Conservation (phyloP, 768 basidiomycete species). For the Leccinum pellstonianum region DNA sequence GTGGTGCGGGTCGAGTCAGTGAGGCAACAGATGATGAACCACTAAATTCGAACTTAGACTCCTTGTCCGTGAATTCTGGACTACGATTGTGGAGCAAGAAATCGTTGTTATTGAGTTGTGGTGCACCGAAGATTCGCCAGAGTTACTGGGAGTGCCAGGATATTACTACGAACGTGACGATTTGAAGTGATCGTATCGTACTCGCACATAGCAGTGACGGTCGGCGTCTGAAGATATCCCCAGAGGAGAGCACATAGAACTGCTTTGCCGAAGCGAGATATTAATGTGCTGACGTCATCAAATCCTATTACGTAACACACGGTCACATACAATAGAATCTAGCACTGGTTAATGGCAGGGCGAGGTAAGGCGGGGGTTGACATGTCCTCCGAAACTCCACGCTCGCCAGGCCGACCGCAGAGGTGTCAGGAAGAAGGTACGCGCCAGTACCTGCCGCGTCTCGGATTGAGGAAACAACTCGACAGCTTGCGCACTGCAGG, state of each 20-base stretch:
- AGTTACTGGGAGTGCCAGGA: conserved; percentile 52
- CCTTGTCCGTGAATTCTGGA: conserved; percentile 19
- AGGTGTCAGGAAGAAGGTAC: conserved; percentile 17
- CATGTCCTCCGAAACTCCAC: background rate
- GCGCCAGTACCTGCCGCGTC: background rate
- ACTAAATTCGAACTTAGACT: conserved; percentile 36
- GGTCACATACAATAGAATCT: too few species aligned
- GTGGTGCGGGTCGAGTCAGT: conserved; percentile 1
- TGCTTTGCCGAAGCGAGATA: conserved; percentile 47
- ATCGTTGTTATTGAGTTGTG: conserved; percentile 11
- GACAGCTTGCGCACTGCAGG: conserved; percentile 62
- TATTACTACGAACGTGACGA: conserved; percentile 11
- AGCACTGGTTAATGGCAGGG: background rate
- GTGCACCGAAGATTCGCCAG: conserved; percentile 29
- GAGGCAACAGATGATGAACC: conserved; percentile 35
- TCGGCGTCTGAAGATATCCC: too few species aligned
- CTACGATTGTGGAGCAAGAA: conserved; percentile 11
- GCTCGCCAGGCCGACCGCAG: conserved; percentile 4
- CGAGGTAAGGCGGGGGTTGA: background rate
- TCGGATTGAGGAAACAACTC: background rate
- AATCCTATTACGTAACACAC: too few species aligned
- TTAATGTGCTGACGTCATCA: background rate
- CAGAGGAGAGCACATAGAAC: conserved; percentile 38
- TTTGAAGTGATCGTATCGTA: conserved; percentile 22
- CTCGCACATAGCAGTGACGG: background rate